phyloP scores from a whole-genome alignment of 2,329 filamentous ascomycete genomes.

The Arthrobotrys pseudoclavata region DNA sequence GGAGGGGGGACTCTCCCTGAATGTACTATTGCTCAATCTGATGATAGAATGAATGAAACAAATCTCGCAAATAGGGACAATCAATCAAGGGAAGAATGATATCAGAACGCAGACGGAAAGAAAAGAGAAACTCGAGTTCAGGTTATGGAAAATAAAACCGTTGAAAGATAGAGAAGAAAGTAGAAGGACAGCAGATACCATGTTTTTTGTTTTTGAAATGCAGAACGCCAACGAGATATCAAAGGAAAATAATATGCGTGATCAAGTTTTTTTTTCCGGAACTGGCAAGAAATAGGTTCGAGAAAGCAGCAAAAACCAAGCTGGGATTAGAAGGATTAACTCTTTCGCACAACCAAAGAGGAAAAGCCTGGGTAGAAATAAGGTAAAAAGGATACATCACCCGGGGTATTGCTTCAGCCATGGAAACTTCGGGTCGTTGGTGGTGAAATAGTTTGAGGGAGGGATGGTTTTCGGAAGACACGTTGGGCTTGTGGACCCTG shows the following conservation, averaged over 20 bases:
- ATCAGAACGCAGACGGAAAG: not conserved
- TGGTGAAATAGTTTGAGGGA: slow-evolving; percentile 51
- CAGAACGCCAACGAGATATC: slow-evolving; percentile 48
- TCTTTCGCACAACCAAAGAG: slow-evolving; percentile 21
- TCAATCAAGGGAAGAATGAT: slow-evolving; percentile 12
- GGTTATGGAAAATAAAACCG: slow-evolving; percentile 35
- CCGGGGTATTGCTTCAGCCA: slow-evolving; percentile 25
- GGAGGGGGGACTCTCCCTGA: slow-evolving; percentile 12
- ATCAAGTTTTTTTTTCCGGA: slow-evolving; percentile 34
- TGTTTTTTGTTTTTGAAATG: slow-evolving; percentile 50
- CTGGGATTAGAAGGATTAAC: slow-evolving; percentile 13
- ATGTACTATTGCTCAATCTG: slow-evolving; percentile 51
- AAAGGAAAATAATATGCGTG: slow-evolving; percentile 8
- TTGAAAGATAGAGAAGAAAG: slow-evolving; percentile 20
- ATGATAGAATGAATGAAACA: slow-evolving; percentile 16
- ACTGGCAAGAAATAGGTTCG: slow-evolving; percentile 2
- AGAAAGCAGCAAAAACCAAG: slow-evolving; percentile 20
- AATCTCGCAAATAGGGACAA: slow-evolving; percentile 33
- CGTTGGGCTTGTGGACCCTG: slow-evolving; percentile 50
- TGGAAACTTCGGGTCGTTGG: slow-evolving; percentile 46
- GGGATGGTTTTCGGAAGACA: slow-evolving; percentile 56
- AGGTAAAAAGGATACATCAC: slow-evolving; percentile 32
- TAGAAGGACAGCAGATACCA: slow-evolving; percentile 25
- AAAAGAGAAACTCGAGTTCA: slow-evolving; percentile 30
- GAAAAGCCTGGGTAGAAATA: slow-evolving; percentile 3